Conservation (phyloP, 805 yeast genomes). For the Candida insectorum region DNA sequence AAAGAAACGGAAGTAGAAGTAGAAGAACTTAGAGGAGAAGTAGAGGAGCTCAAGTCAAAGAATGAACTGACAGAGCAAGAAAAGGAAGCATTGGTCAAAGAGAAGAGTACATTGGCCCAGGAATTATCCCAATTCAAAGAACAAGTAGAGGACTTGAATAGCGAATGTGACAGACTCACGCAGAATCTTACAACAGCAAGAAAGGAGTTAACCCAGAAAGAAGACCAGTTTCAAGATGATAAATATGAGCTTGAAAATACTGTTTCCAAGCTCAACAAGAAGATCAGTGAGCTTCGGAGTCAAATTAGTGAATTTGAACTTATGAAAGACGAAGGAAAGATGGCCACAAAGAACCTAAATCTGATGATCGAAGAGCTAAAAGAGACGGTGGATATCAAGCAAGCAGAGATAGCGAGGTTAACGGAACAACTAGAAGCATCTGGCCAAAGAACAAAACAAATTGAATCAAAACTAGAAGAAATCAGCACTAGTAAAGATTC, state of each 20-base stretch:
- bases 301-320: slow-evolving; percentile 42
- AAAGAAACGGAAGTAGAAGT: slow-evolving; percentile 65
- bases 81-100: slow-evolving; percentile 11
- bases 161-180: slow-evolving; percentile 52
- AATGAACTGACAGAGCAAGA: slow-evolving; percentile 8
- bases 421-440: slow-evolving; percentile 3
- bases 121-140: slow-evolving; percentile 7
- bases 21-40: slow-evolving; percentile 45
- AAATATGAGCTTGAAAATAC: slow-evolving; percentile 39
- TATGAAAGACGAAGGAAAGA: slow-evolving; percentile 32
- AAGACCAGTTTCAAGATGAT: slow-evolving; percentile 34
- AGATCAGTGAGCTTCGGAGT: slow-evolving; percentile 35
- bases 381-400: slow-evolving; percentile 35
- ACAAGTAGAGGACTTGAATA: slow-evolving; percentile 42
- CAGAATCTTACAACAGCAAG: slow-evolving; percentile 35
- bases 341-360: slow-evolving; percentile 40
- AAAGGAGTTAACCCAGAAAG: slow-evolving; percentile 32
- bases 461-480: not conserved
- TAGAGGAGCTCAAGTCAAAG: slow-evolving; percentile 6
- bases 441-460: not conserved
- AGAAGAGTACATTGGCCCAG: slow-evolving; percentile 11
- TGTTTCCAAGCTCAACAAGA: slow-evolving; percentile 34
- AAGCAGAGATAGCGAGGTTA: slow-evolving; percentile 15
- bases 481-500: not conserved
- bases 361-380: slow-evolving; percentile 43